Conservation (phyloP, 495 filamentous ascomycete genomes). For the Aspergillus cavernicola region DNA sequence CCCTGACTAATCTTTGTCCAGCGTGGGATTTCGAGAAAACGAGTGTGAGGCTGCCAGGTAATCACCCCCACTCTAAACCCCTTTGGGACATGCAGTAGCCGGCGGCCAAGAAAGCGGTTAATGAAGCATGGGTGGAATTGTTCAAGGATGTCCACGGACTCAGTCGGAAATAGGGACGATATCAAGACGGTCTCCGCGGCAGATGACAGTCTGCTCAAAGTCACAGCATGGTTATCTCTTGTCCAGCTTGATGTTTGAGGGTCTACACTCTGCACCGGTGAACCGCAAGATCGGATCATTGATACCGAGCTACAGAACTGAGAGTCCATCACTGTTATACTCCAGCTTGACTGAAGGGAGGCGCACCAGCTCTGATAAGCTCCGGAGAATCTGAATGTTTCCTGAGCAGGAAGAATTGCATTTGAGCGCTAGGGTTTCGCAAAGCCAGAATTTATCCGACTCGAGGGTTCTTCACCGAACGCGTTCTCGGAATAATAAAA, state of each 20-base stretch:
- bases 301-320: too few species aligned
- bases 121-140: too few species aligned
- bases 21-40: neutral
- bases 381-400: neutral
- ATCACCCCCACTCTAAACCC: slow-evolving; percentile 26
- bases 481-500: slow-evolving; percentile 16
- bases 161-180: slow-evolving; percentile 3
- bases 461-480: slow-evolving; percentile 18
- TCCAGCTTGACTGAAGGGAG: neutral
- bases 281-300: neutral
- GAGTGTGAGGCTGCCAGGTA: neutral
- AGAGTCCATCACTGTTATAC: too few species aligned
- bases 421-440: neutral
- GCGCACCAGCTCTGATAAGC: neutral
- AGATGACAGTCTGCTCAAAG: neutral
- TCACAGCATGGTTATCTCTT: neutral
- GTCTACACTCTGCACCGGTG: neutral
- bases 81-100: slow-evolving; percentile 20
- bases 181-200: slow-evolving; percentile 10
- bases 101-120: slow-evolving; percentile 1
- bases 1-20: neutral
- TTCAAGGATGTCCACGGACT: slow-evolving; percentile 6
- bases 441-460: slow-evolving; percentile 12
- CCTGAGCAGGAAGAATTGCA: neutral
- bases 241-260: neutral